Evolutionary conservation across 208 protist genomes (phyloP), one percentile per base, ranked within the genome.

Genomic region (Wallacemonas sp.): DNA sequence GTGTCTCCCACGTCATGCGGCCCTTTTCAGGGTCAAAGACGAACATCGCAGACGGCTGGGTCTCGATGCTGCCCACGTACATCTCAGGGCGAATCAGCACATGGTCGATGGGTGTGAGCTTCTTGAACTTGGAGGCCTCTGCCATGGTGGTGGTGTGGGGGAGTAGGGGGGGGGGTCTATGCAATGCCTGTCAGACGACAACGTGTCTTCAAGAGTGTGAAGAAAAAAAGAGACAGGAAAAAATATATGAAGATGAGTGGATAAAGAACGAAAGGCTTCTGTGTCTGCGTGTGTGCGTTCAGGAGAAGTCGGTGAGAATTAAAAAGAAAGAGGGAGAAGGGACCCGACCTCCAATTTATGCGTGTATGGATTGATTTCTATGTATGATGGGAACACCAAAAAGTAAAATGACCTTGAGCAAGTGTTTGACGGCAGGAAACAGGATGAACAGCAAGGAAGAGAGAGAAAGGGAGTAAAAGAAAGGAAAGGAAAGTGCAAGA

Each of bases 71-170:
- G 44, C 98, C 98, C 69, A 99, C 94, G 83, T 99, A 99, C 79
- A 98, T 99, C 75, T 99, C 98, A 18, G 98, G 98, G 14, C 98
- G 84, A 20, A 97, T 79, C 55, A 99, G 88, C 8, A 99, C 92
- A 91, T 99, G 98, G 76, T 99, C 95, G 57, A 97, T 92, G 16
- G 88, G 91, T 10, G 89, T 88, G 44, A 97, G 77, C 80, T 95
- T 97, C 84, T 97, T 87, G 76, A 97, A 98, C 72, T 92, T 95
- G 70, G 69, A 76, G 22, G 73, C 86, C 44, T 91, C 92, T 28
- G 90, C 71, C 91, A 96, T 95, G 22, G 31, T 77, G 7, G 2
- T 26, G 25, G 1, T 38, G 36, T 41, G 0, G 36, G 10, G 36
- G 36, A 41, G n/a, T n/a, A n/a, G n/a, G n/a, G n/a, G n/a, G n/a